phyloP scores from a whole-genome alignment of 2,329 filamentous ascomycete species.

The Neopestalotiopsis clavispora region DNA sequence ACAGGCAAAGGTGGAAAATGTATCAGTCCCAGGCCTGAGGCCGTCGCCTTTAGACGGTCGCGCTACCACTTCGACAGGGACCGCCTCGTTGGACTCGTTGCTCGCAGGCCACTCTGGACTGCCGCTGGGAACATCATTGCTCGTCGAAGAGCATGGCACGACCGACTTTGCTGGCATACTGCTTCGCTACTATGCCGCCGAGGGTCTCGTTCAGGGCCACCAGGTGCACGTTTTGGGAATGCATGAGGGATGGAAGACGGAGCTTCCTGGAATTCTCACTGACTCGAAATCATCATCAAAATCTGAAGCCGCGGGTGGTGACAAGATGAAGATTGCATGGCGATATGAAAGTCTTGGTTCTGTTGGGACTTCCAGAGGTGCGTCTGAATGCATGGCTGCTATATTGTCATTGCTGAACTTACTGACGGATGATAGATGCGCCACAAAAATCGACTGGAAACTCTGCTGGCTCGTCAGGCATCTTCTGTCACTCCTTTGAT shows the following conservation, averaged over 20 bases:
- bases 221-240: conserved; percentile 84
- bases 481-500: conserved; percentile 78
- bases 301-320: conserved; percentile 50
- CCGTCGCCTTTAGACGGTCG: conserved; percentile 90
- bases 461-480: conserved; percentile 26
- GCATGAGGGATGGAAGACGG: conserved; percentile 79
- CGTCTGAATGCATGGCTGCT: conserved; percentile 31
- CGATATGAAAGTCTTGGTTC: conserved; percentile 86
- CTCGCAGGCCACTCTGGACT: conserved; percentile 87
- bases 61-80: conserved; percentile 88
- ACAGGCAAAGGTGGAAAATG: conserved; percentile 41
- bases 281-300: conserved; percentile 44
- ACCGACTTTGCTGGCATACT: conserved; percentile 91
- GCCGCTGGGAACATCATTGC: conserved; percentile 77
- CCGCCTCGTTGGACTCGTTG: conserved; percentile 80
- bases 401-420: background rate
- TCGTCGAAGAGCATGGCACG: conserved; percentile 88
- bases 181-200: conserved; percentile 87
- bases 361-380: conserved; percentile 70
- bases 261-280: conserved; percentile 74
- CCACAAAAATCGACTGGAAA: conserved; percentile 25
- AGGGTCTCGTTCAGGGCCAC: conserved; percentile 91
- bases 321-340: conserved; percentile 99
- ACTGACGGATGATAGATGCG: conserved; percentile 27
- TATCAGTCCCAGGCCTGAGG: conserved; percentile 60